phyloP scores from a whole-genome alignment of 2,329 filamentous ascomycete genomes.

The Paraphoma sp. region DNA sequence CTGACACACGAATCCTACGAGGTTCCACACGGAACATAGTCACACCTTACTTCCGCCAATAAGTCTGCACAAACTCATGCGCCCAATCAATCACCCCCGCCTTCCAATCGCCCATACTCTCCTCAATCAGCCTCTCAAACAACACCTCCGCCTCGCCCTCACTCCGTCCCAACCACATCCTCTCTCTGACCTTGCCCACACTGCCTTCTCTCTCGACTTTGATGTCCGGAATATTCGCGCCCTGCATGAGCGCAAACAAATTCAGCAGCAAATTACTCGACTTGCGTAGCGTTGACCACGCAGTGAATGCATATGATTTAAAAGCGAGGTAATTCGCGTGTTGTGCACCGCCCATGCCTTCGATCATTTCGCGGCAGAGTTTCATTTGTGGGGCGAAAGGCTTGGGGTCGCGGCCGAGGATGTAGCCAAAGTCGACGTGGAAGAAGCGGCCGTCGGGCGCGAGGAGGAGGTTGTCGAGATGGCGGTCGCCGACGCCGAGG shows the following conservation, averaged over 20 bases:
- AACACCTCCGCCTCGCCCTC: slow-evolving; percentile 92
- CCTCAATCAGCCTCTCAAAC: slow-evolving; percentile 88
- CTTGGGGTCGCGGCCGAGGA: slow-evolving; percentile 94
- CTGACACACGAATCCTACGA: background rate
- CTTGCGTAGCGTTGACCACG: slow-evolving; percentile 90
- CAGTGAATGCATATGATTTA: slow-evolving; percentile 94
- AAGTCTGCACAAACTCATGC: slow-evolving; percentile 86
- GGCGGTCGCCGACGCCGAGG: slow-evolving; percentile 91
- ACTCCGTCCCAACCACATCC: slow-evolving; percentile 88
- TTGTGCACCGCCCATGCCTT: slow-evolving; percentile 89
- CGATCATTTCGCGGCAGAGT: slow-evolving; percentile 96
- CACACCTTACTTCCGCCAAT: slow-evolving; percentile 68
- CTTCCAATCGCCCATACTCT: slow-evolving; percentile 81
- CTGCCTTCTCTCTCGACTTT: slow-evolving; percentile 91
- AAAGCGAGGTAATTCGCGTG: slow-evolving; percentile 86
- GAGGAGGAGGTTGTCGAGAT: slow-evolving; percentile 93
- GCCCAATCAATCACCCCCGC: slow-evolving; percentile 94
- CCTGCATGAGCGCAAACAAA: slow-evolving; percentile 94
- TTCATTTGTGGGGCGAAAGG: slow-evolving; percentile 98
- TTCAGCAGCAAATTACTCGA: slow-evolving; percentile 91
- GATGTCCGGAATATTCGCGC: slow-evolving; percentile 96
- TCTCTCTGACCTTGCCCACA: slow-evolving; percentile 91
- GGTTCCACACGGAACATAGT: background rate
- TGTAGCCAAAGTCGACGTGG: slow-evolving; percentile 98
- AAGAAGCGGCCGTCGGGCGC: slow-evolving; percentile 94